Base-by-base conservation (phyloP, 306 rosid genomes). In the Sophora flavescens region DNA sequence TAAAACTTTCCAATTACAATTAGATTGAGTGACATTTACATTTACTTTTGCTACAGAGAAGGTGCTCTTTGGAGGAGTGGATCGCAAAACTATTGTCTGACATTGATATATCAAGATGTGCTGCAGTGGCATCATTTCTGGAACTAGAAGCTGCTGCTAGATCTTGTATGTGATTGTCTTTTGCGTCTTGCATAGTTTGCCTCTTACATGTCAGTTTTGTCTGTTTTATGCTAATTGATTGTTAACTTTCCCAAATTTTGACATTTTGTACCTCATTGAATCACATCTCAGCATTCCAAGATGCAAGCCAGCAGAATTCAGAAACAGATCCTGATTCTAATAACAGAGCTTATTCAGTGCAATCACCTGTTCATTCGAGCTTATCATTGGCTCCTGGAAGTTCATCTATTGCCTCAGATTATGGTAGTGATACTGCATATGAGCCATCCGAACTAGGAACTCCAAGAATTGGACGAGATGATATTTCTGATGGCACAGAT, bases 121-220 rank as follows among this genome's bases (percentile, higher is more conserved):
- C 91, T 84, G 88, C 84, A 22, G 98, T 93, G 80, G 99, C 98
- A 11, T 91, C 99, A 16, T 96, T 96, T 86, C 91, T 96, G 38
- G 99, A 93, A 84, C 92, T 96, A 67, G 99, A 96, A 86, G 93
- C 91, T 75, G 97, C 98, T 73, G 99, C 99, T 81, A 93, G 99
- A 85, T 87, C 93, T 79, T 87, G 99, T 96, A 96, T 69, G 98
- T 87, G 54, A 76, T 81, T 89, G 44, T 79, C 82, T 81, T 50
- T 68, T 77, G 77, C 72, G 61, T 48, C 62, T 72, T 77, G 73
- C 77, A 57, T 66, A 52, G 48, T 88, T 70, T 68, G 22, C 70
- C 74, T 16, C 42, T 17, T 63, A 28, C 65, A 26, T 32, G 69
- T 80, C 62, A 44, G 4, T 36, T 84, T 86, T 17, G 58, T 56